A percentile compares a stretch with the other conserved stretches of the same genome.
Evolutionary conservation across 148 eudicot genomes (phyloP).

Genomic region (Cornus suecica): DNA sequence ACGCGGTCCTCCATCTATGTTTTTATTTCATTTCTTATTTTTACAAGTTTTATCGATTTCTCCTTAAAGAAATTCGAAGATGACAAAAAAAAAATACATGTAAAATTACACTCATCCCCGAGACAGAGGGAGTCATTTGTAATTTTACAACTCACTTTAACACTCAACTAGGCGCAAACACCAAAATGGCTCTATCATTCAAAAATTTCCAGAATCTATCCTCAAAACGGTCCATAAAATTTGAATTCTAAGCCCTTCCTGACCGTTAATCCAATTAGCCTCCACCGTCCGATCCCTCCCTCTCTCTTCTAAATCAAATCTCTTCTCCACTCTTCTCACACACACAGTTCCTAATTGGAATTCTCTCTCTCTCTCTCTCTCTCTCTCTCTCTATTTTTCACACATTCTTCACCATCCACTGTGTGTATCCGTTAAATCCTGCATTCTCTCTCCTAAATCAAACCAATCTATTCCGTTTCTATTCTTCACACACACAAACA

Average conservation of each 20-base stretch:
- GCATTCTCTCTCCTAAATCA: too few relatives aligned
- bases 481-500: neutral
- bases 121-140: too few relatives aligned
- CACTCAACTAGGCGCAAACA: neutral
- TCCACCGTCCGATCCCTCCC: neutral
- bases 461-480: neutral
- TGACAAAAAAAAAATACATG: too few relatives aligned
- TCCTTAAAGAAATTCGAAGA: too few relatives aligned
- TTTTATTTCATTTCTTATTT: too few relatives aligned
- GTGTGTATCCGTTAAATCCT: neutral
- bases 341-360: constrained; percentile 18
- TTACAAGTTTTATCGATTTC: too few relatives aligned
- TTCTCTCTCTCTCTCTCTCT: constrained; percentile 1
- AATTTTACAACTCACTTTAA: too few relatives aligned
- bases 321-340: neutral
- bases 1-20: too few relatives aligned
- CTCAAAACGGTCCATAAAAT: neutral
- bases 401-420: neutral
- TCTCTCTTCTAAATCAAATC: neutral
- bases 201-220: neutral
- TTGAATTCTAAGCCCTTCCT: neutral
- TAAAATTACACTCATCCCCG: too few relatives aligned
- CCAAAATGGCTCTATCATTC: neutral
- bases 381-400: neutral
- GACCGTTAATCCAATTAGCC: neutral